Evolutionary conservation across 306 rosid genomes (phyloP).

Genomic region (Macrotyloma uniflorum): DNA sequence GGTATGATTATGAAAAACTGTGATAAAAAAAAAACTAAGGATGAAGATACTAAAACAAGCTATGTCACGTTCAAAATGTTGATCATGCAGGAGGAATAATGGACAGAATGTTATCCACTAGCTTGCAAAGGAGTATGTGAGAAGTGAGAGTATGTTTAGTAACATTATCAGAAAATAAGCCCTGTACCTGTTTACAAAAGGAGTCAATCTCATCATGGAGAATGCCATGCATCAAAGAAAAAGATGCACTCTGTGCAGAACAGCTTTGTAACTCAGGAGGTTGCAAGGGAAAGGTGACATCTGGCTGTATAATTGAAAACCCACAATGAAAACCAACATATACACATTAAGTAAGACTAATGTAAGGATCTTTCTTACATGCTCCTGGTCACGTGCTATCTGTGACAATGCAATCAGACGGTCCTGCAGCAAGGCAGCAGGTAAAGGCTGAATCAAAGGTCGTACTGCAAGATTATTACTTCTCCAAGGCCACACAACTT

Average conservation of each 20-base stretch:
- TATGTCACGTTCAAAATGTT: slow-evolving; percentile 3
- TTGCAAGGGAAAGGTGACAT: slow-evolving; percentile 82
- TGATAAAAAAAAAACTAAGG: neutral
- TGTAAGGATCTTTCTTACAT: slow-evolving; percentile 56
- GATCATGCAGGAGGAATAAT: neutral
- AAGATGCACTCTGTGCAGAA: slow-evolving; percentile 56
- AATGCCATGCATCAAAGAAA: slow-evolving; percentile 69
- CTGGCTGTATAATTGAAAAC: slow-evolving; percentile 71
- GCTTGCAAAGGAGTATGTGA: slow-evolving; percentile 17
- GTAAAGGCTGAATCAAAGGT: slow-evolving; percentile 85
- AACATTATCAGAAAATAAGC: slow-evolving; percentile 22
- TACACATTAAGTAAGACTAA: slow-evolving; percentile 18
- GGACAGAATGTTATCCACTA: slow-evolving; percentile 24
- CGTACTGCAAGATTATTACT: slow-evolving; percentile 67
- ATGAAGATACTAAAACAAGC: neutral
- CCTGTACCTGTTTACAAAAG: slow-evolving; percentile 75
- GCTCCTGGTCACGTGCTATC: slow-evolving; percentile 91
- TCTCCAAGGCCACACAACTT: slow-evolving; percentile 99
- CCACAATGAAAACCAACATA: slow-evolving; percentile 33
- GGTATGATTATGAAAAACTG: neutral
- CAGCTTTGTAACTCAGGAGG: slow-evolving; percentile 71
- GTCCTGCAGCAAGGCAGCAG: slow-evolving; percentile 84
- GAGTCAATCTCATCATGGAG: slow-evolving; percentile 84
- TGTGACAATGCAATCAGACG: slow-evolving; percentile 89
- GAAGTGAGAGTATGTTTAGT: slow-evolving; percentile 3